Evolutionary conservation across 805 yeast species (phyloP).

Genomic region (Kazachstania kunashirensis): DNA sequence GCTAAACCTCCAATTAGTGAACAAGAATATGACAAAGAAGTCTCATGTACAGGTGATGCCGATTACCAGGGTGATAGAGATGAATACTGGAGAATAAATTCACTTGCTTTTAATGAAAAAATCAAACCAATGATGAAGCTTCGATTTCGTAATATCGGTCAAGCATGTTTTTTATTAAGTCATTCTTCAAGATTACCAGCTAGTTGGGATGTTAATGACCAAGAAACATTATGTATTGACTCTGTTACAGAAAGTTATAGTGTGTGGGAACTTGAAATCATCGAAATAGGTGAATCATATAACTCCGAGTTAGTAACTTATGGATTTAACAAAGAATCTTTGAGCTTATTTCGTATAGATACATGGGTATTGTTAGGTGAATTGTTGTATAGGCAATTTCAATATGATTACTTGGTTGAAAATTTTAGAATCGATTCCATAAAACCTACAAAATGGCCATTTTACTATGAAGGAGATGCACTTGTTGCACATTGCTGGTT

Average conservation of each 20-base stretch:
- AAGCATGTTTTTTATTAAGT: slow-evolving; percentile 63
- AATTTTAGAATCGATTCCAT: slow-evolving; percentile 7
- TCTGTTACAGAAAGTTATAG: slow-evolving; percentile 37
- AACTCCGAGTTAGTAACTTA: not conserved
- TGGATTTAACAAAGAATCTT: not conserved
- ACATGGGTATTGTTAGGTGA: slow-evolving; percentile 7
- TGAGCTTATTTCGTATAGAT: not conserved
- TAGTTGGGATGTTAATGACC: slow-evolving; percentile 72
- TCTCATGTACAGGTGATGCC: slow-evolving; percentile 56
- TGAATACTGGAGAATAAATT: slow-evolving; percentile 56
- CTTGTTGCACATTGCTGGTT: slow-evolving; percentile 14
- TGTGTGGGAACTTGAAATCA: slow-evolving; percentile 4
- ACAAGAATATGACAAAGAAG: slow-evolving; percentile 83
- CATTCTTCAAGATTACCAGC: slow-evolving; percentile 67
- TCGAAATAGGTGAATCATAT: not conserved
- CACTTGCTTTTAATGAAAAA: slow-evolving; percentile 34
- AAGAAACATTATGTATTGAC: slow-evolving; percentile 80
- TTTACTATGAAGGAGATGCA: slow-evolving; percentile 3
- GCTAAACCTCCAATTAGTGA: slow-evolving; percentile 81
- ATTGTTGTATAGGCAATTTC: slow-evolving; percentile 10
- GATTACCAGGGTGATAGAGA: slow-evolving; percentile 56
- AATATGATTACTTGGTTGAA: slow-evolving; percentile 15
- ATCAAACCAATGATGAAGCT: slow-evolving; percentile 47
- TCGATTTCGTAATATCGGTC: slow-evolving; percentile 42
- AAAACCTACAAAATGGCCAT: slow-evolving; percentile 16